Percentiles rank a stretch among this genome's conserved stretches.
Evolutionary conservation across 108 stramenopile species (phyloP).

Genomic region (Bacterosira constricta): DNA sequence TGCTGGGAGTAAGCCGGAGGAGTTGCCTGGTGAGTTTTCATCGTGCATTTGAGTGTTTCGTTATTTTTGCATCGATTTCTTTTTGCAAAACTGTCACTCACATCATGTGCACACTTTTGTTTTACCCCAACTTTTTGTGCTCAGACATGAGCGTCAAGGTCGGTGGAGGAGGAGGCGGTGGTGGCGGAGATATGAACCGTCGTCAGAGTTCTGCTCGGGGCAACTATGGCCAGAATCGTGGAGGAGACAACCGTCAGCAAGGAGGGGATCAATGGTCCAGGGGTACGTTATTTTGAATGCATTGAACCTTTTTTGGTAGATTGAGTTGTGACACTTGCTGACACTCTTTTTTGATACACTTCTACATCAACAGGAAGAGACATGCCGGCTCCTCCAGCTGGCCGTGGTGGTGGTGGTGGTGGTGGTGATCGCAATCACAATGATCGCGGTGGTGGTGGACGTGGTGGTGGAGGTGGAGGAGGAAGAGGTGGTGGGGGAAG

Average conservation of each 20-base stretch:
- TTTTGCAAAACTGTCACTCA: neutral
- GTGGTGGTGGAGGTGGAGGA: constrained; percentile 17
- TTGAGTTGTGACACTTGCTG: too few species aligned
- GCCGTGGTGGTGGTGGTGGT: constrained; percentile 24
- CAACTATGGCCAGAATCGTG: constrained; percentile 4
- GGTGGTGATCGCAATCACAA: constrained; percentile 11
- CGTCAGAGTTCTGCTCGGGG: constrained; percentile 5
- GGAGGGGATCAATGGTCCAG: constrained; percentile 22
- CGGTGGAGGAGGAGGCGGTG: constrained; percentile 13
- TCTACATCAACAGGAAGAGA: constrained; percentile 21
- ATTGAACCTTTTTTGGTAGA: neutral
- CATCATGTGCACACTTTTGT: neutral
- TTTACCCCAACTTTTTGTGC: neutral
- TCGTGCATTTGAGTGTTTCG: neutral
- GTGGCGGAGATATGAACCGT: constrained; percentile 12
- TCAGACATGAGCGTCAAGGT: constrained; percentile 26
- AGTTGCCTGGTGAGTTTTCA: constrained; percentile 24
- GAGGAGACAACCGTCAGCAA: constrained; percentile 13
- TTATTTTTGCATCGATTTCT: neutral
- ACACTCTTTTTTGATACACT: too few species aligned
- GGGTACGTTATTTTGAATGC: neutral
- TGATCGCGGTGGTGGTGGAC: constrained; percentile 14
- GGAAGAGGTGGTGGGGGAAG: constrained; percentile 7
- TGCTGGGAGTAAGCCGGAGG: constrained; percentile 30
- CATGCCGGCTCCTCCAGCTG: constrained; percentile 20